Evolutionary conservation across 768 basidiomycete genomes (phyloP).

Genomic region (Punctularia strigosozonata): DNA sequence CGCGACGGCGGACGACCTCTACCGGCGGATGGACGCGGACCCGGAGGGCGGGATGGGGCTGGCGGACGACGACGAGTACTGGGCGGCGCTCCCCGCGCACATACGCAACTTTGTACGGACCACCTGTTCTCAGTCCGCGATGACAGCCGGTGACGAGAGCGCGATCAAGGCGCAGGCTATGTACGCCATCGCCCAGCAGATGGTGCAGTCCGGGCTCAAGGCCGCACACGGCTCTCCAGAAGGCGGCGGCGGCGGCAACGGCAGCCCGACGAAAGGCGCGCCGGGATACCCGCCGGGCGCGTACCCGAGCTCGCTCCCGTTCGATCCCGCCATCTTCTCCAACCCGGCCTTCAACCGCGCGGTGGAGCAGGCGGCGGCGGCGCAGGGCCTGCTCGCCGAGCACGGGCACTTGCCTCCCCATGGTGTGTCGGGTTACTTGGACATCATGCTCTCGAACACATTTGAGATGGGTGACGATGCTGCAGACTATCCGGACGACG

Average conservation of each 20-base stretch:
- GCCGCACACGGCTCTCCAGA: slow-evolving; percentile 10
- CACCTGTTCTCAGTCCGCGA: slow-evolving; percentile 20
- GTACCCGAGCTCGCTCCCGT: slow-evolving; percentile 27
- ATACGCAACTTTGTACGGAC: slow-evolving; percentile 55
- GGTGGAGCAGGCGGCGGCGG: slow-evolving; percentile 37
- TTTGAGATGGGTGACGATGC: slow-evolving; percentile 24
- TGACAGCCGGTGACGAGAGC: slow-evolving; percentile 21
- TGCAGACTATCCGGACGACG: slow-evolving; percentile 27
- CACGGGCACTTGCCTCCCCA: slow-evolving; percentile 3
- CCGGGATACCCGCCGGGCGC: slow-evolving; percentile 29
- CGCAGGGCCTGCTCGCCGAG: slow-evolving; percentile 20
- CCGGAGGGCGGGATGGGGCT: slow-evolving; percentile 19
- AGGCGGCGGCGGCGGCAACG: slow-evolving; percentile 16
- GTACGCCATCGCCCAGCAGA: slow-evolving; percentile 60
- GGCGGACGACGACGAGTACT: slow-evolving; percentile 49
- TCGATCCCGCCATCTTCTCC: slow-evolving; percentile 41
- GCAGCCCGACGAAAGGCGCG: slow-evolving; percentile 18
- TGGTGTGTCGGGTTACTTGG: neutral
- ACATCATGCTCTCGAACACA: slow-evolving; percentile 27
- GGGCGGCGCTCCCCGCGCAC: slow-evolving; percentile 57
- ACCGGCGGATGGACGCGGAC: slow-evolving; percentile 38
- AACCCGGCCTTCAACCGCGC: slow-evolving; percentile 41
- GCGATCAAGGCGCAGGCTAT: slow-evolving; percentile 48
- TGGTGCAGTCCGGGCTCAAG: slow-evolving; percentile 34
- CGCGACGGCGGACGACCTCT: slow-evolving; percentile 50